Evolutionary conservation across 164 flowering plant species (phyloP).

Genomic region (Berberis thunbergii): DNA sequence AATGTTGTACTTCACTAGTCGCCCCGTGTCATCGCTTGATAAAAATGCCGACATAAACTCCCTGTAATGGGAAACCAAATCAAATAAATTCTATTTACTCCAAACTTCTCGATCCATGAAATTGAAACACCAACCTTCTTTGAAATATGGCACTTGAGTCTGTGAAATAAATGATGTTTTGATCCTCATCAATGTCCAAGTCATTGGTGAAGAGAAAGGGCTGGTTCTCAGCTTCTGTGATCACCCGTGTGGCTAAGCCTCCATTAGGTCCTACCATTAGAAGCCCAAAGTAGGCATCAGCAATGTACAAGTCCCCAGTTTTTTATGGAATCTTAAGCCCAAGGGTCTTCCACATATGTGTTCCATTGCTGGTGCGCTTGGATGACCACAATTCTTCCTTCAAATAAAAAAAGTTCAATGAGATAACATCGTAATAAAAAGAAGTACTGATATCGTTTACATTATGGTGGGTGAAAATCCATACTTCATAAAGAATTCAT

Average conservation of each 20-base stretch:
- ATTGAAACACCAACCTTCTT: constrained; percentile 24
- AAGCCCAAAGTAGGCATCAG: constrained; percentile 34
- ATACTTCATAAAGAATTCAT: too few species aligned
- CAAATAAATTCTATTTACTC: not conserved
- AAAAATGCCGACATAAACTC: constrained; percentile 37
- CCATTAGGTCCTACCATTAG: constrained; percentile 21
- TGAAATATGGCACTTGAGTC: constrained; percentile 33
- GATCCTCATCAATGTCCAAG: constrained; percentile 28
- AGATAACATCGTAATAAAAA: not conserved
- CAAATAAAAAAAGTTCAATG: not conserved
- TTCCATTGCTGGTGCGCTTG: constrained; percentile 1
- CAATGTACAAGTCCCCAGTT: constrained; percentile 30
- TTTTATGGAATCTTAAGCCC: constrained; percentile 22
- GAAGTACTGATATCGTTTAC: not conserved
- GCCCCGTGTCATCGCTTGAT: constrained; percentile 48
- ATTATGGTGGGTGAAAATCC: too few species aligned
- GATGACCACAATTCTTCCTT: not conserved
- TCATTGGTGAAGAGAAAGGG: constrained; percentile 22
- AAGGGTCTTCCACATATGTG: constrained; percentile 29
- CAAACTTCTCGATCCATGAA: not conserved
- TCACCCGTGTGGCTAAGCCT: constrained; percentile 9
- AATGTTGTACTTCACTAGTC: constrained; percentile 44
- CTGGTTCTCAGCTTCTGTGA: constrained; percentile 3
- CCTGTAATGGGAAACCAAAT: constrained; percentile 17
- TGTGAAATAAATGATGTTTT: constrained; percentile 35